Evolutionary conservation across 192 early-diverging fungal genomes (phyloP), one percentile per base, ranked within the genome.

Genomic region (Podochytrium sp.): DNA sequence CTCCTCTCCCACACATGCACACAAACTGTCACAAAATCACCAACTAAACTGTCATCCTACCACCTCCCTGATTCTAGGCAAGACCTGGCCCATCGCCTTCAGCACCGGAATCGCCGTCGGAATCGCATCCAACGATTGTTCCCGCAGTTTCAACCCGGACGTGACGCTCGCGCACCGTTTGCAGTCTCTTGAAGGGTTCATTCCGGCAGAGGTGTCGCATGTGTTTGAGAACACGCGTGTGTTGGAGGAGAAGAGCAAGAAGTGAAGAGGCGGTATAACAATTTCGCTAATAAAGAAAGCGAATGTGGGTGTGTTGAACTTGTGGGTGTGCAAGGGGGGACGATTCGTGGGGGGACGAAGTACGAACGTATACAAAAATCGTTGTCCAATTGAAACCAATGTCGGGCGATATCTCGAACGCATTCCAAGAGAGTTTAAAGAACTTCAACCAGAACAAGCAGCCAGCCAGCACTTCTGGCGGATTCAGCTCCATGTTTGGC

Each of bases 41-140:
- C n/a, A n/a, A n/a, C n/a, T n/a, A n/a, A n/a, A n/a, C n/a, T n/a
- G n/a, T n/a, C n/a, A n/a, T n/a, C n/a, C n/a, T n/a, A n/a, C n/a
- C n/a, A n/a, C n/a, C n/a, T n/a, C n/a, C n/a, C n/a, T n/a, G n/a
- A n/a, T n/a, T n/a, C n/a, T n/a, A 71, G 69, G 69, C 66, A 71
- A 71, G 57, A 59, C 57, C 16, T 71, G 69, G 69, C 69, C 69
- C 7, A 71, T 71, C 41, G 69, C 69, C 7, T 71, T 71, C 40
- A 42, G 69, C 37, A 71, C 69, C 38, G 69, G 69, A 20, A 27
- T 71, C 29, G 69, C 37, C 2, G 69, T 71, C n/a, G 69, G 69
- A 30, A 43, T 71, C 32, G 69, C 69, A 1, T 30, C 37, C 38
- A 34, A 71, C 56, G 69, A 71, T 39, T 71, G 69, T 51, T 71